phyloP scores from a whole-genome alignment of 345 rosid genomes.

The Noccaea bulbosa region DNA sequence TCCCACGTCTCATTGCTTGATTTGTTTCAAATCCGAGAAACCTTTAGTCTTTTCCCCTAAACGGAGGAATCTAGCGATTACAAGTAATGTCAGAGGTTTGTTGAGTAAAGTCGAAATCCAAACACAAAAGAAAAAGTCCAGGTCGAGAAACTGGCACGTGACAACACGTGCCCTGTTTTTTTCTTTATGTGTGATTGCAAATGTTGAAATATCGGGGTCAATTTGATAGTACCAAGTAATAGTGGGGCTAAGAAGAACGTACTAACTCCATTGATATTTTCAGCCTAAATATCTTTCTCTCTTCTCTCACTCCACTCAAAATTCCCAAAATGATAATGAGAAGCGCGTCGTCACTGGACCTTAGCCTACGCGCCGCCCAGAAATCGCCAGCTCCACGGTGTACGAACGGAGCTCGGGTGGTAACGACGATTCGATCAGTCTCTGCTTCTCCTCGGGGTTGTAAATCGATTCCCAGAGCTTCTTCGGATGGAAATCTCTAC shows the following conservation, averaged over 20 bases:
- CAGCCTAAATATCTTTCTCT: conserved; percentile 37
- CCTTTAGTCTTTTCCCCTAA: background rate
- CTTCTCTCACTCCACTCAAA: conserved; percentile 31
- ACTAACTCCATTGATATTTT: conserved; percentile 19
- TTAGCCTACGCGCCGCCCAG: conserved; percentile 53
- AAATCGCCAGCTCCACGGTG: conserved; percentile 37
- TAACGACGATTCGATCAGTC: conserved; percentile 45
- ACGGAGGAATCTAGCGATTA: background rate
- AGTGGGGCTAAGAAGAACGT: conserved; percentile 17
- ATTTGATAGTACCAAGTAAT: background rate
- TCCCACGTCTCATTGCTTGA: conserved; percentile 53
- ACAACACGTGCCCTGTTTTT: too few species aligned
- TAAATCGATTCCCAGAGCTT: conserved; percentile 36
- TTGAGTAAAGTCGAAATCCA: too few species aligned
- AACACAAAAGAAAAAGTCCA: too few species aligned
- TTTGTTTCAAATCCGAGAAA: background rate
- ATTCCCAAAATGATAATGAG: conserved; percentile 53
- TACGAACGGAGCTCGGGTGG: conserved; percentile 47
- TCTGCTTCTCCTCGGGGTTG: conserved; percentile 33
- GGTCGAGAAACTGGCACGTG: too few species aligned
- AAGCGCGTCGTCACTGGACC: conserved; percentile 59
- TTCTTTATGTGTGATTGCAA: background rate
- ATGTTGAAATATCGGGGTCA: background rate
- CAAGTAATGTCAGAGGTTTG: background rate
- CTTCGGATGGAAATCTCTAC: conserved; percentile 40